A percentile compares a stretch with the other conserved stretches of the same genome.
Conservation (phyloP, 257 asterid species). For the Ilex asprella region DNA sequence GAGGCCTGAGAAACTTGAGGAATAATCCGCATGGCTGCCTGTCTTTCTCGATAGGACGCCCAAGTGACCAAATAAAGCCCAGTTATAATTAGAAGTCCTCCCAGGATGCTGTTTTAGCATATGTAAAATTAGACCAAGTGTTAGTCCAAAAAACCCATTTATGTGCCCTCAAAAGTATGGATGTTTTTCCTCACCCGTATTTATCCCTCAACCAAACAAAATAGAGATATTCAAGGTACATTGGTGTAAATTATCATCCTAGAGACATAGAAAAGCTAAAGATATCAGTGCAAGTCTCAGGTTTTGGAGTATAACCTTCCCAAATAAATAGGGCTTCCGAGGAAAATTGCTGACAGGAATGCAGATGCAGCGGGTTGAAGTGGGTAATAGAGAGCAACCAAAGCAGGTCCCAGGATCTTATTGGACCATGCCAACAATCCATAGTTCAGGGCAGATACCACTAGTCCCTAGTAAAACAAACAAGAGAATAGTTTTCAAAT, state of each 20-base stretch:
- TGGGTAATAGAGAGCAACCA: slow-evolving; percentile 86
- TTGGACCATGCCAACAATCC: slow-evolving; percentile 87
- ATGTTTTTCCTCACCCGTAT: background rate
- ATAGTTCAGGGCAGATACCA: slow-evolving; percentile 88
- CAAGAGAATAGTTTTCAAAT: too few relatives aligned
- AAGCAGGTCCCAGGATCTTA: slow-evolving; percentile 81
- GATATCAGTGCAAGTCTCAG: too few relatives aligned
- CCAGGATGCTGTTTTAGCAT: slow-evolving; percentile 57
- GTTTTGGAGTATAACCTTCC: slow-evolving; percentile 53
- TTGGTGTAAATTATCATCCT: too few relatives aligned
- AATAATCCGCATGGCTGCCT: slow-evolving; percentile 19
- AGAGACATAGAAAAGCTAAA: too few relatives aligned
- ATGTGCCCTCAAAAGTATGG: background rate
- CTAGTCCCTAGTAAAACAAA: slow-evolving; percentile 48
- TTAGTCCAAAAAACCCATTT: background rate
- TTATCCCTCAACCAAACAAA: background rate
- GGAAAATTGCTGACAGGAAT: slow-evolving; percentile 71
- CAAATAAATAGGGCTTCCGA: slow-evolving; percentile 88
- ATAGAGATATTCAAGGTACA: too few relatives aligned
- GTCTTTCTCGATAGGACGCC: slow-evolving; percentile 70
- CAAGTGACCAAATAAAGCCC: slow-evolving; percentile 95
- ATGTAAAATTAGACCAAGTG: background rate
- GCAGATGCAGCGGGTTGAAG: slow-evolving; percentile 92
- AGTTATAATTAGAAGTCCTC: slow-evolving; percentile 71
- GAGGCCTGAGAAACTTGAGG: slow-evolving; percentile 32